These are phyloP conservation scores for Bifiguratus adelaidae DNA, from an alignment of 192 early-diverging fungal genomes.

Conservation along the genomic window DNA sequence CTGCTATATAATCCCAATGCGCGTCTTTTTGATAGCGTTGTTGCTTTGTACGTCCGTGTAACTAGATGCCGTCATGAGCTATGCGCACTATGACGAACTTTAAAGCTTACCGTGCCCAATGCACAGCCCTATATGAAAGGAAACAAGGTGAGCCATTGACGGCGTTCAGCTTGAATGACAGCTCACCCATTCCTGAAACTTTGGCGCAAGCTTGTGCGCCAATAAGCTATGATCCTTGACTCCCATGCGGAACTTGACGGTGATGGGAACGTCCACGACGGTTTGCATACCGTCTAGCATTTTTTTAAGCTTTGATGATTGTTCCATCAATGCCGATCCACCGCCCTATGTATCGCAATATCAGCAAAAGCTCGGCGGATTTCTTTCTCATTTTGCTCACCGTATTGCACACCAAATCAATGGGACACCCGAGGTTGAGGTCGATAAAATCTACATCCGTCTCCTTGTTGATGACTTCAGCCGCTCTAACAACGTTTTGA, in stretches of 20 bases:
- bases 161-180: not conserved
- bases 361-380: not conserved
- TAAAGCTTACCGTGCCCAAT: constrained; percentile 38
- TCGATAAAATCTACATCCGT: constrained; percentile 89
- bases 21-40: constrained; percentile 87
- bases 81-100: not conserved
- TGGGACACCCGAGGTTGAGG: constrained; percentile 94
- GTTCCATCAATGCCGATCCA: constrained; percentile 73
- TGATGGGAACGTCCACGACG: constrained; percentile 71
- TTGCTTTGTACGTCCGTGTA: constrained; percentile 87
- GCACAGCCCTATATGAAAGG: constrained; percentile 29
- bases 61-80: constrained; percentile 4
- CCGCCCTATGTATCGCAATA: constrained; percentile 42
- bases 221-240: constrained; percentile 41
- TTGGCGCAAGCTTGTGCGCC: constrained; percentile 66
- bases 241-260: constrained; percentile 87
- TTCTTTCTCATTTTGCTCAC: constrained; percentile 8
- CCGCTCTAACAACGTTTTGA: constrained; percentile 42
- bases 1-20: constrained; percentile 85
- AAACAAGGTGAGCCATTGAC: not conserved
- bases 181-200: constrained; percentile 45
- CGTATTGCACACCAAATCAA: constrained; percentile 70
- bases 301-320: constrained; percentile 53
- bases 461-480: constrained; percentile 56
- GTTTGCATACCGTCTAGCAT: constrained; percentile 65